phyloP scores from a whole-genome alignment of 768 basidiomycete species.

The Mycena polygramma region DNA sequence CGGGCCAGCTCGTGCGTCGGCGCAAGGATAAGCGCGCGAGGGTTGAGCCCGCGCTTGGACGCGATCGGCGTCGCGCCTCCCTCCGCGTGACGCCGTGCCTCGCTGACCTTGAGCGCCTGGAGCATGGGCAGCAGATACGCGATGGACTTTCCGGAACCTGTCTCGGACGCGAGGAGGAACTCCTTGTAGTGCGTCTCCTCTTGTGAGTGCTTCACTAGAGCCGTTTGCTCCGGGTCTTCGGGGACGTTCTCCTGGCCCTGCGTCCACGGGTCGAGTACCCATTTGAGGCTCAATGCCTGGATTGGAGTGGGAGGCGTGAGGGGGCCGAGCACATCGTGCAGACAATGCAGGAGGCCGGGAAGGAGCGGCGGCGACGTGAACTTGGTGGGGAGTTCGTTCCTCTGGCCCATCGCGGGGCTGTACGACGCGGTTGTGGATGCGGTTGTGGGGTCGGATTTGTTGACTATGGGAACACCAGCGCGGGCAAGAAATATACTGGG shows the following conservation, averaged over 20 bases:
- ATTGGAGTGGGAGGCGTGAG: conserved; percentile 78
- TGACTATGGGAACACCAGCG: conserved; percentile 33
- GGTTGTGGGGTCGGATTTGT: conserved; percentile 31
- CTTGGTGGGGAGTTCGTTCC: conserved; percentile 46
- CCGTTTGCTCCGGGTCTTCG: neutral
- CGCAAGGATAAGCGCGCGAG: conserved; percentile 84
- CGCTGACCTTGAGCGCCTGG: conserved; percentile 73
- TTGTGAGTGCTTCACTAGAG: neutral
- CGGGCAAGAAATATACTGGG: conserved; percentile 14
- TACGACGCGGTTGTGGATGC: conserved; percentile 26
- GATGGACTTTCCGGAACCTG: conserved; percentile 92
- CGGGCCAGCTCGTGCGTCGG: conserved; percentile 92
- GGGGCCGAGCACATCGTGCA: conserved; percentile 70
- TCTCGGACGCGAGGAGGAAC: conserved; percentile 87
- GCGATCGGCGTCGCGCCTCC: conserved; percentile 25
- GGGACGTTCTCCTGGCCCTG: conserved; percentile 22
- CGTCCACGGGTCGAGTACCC: conserved; percentile 59
- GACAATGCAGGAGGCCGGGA: conserved; percentile 69
- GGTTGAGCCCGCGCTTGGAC: conserved; percentile 59
- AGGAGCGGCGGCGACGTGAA: conserved; percentile 82
- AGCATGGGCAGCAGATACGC: conserved; percentile 91
- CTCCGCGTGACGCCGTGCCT: conserved; percentile 23
- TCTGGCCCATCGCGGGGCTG: conserved; percentile 32
- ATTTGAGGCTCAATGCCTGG: conserved; percentile 80
- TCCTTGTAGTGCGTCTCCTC: conserved; percentile 49